Base-by-base conservation (phyloP, 75 land plant genomes). In the Larix kaempferi region DNA sequence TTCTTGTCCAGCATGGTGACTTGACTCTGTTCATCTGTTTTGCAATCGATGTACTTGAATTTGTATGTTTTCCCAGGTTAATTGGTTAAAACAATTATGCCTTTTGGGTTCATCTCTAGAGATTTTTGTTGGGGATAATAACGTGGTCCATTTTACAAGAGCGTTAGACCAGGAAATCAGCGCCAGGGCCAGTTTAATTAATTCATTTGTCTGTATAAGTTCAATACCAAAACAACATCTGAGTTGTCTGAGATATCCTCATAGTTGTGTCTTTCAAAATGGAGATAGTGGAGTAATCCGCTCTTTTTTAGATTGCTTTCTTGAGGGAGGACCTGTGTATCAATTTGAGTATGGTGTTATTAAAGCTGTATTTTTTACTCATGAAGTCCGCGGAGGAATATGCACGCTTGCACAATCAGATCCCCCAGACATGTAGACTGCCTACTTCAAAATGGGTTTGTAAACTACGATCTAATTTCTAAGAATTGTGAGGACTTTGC, bases 401-500 rank as follows among this genome's bases (percentile, higher is more conserved):
- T 85, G 87, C 78, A 76, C 80, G 4, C 73, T 82, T 2, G 87
- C 84, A 4, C 44, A 54, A 35, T 56, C 84, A 2, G 84, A 85
- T 63, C 16, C 65, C 4, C 64, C 66, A 4, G 81, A 76, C 15
- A 84, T 8, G 87, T 84, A 56, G 55, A 27, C 21, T 78, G 78
- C 33, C 80, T 85, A 27, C 80, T 74, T 54, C 55, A 82, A 23
- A 78, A 85, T 67, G 87, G 87, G 10, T 85, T 85, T 79, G 87
- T 80, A 59, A 35, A 66, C 12, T 82, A 85, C 72, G 64, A 82
- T 79, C 62, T 85, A 44, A 76, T 79, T 57, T 69, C 23, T 39
- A 85, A 85, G 54, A 85, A 85, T 35, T 85, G 87, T 71, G 87
- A 85, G 61, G 84, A 79, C 59, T 85, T 82, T 60, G 87, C 87